Evolutionary conservation across 2,329 filamentous ascomycete genomes (phyloP).

Genomic region (Mycosphaerelloides madeirae): DNA sequence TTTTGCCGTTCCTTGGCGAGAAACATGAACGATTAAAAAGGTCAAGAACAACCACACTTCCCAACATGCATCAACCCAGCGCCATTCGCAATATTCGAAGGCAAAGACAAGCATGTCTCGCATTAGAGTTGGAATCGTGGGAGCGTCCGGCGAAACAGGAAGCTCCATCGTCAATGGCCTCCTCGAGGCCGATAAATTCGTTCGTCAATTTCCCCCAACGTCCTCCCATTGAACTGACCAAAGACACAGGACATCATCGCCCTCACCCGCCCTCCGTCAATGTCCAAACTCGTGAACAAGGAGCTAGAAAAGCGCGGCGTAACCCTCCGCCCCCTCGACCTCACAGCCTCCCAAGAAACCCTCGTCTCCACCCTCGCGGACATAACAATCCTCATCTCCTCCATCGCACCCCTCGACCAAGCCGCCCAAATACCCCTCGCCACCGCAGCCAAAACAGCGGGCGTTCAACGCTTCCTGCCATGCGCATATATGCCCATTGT

Average conservation of each 20-base stretch:
- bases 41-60: too few species aligned
- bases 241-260: slow-evolving; percentile 44
- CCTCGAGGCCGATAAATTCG: slow-evolving; percentile 24
- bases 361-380: slow-evolving; percentile 33
- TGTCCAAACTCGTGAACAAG: slow-evolving; percentile 40
- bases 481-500: slow-evolving; percentile 36
- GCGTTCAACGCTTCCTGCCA: slow-evolving; percentile 32
- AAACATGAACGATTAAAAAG: too few species aligned
- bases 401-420: slow-evolving; percentile 16
- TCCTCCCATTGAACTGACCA: background rate
- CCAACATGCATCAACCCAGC: too few species aligned
- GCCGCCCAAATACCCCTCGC: slow-evolving; percentile 25
- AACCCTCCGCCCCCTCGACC: slow-evolving; percentile 41
- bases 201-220: slow-evolving; percentile 7
- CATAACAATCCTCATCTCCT: slow-evolving; percentile 34
- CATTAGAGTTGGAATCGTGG: slow-evolving; percentile 21
- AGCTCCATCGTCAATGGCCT: slow-evolving; percentile 38
- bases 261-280: slow-evolving; percentile 44
- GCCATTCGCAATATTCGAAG: too few species aligned
- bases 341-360: slow-evolving; percentile 37
- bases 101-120: too few species aligned
- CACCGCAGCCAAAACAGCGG: slow-evolving; percentile 28
- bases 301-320: slow-evolving; percentile 42
- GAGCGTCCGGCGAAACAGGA: slow-evolving; percentile 44
- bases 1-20: too few species aligned